phyloP scores from a whole-genome alignment of 345 rosid genomes.

The Lepidium africanum region DNA sequence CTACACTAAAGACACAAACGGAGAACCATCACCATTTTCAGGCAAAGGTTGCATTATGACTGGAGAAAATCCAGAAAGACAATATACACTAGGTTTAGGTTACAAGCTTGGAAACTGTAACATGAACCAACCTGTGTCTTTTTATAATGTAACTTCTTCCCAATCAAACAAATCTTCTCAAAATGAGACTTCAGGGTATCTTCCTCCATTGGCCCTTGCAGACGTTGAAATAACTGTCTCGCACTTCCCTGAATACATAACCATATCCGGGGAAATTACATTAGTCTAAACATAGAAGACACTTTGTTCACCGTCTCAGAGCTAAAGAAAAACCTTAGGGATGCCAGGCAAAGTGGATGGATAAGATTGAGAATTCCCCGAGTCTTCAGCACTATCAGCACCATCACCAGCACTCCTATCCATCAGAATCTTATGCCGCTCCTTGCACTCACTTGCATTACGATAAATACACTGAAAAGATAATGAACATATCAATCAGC shows the following conservation, averaged over 20 bases:
- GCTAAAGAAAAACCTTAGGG: constrained; percentile 55
- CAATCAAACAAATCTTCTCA: constrained; percentile 77
- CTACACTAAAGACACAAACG: neutral
- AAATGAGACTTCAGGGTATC: constrained; percentile 93
- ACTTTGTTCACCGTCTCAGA: constrained; percentile 9
- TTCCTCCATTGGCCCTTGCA: constrained; percentile 98
- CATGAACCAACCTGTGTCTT: constrained; percentile 63
- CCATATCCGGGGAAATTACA: constrained; percentile 13
- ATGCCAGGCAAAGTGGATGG: constrained; percentile 99
- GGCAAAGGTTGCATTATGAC: neutral
- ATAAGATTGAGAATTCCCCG: constrained; percentile 94
- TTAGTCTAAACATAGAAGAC: constrained; percentile 19
- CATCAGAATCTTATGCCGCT: constrained; percentile 89
- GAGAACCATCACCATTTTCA: constrained; percentile 4
- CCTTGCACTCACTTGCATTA: constrained; percentile 90
- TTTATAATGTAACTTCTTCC: constrained; percentile 55
- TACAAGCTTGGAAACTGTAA: neutral
- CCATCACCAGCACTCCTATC: constrained; percentile 88
- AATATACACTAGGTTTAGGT: neutral
- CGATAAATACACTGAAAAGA: constrained; percentile 74
- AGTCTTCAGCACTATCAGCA: constrained; percentile 98
- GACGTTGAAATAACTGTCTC: constrained; percentile 89
- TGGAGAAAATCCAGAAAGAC: neutral
- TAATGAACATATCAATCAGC: neutral
- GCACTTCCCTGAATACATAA: constrained; percentile 82